A percentile compares a stretch with the other conserved stretches of the same genome.
Evolutionary conservation across 2,329 filamentous ascomycete genomes (phyloP).

Genomic region (Nigrospora sphaerica): DNA sequence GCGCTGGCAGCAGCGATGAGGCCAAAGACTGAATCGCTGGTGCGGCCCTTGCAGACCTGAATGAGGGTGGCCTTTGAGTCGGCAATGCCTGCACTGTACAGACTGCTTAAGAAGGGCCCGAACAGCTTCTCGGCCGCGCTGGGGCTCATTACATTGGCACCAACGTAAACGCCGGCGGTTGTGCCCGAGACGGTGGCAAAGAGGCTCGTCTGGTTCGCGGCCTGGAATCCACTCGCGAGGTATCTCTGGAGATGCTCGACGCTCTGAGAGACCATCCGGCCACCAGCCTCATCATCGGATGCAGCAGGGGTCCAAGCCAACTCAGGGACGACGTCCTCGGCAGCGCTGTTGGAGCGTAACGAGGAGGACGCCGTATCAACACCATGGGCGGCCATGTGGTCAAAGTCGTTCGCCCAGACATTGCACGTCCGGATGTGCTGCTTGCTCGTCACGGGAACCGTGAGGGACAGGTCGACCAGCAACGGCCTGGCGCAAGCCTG

Average conservation of each 20-base stretch:
- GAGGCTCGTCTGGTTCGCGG: constrained; percentile 2
- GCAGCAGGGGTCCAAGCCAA: constrained; percentile 4
- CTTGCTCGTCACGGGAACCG: not conserved
- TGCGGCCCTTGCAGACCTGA: not conserved
- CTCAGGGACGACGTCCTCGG: not conserved
- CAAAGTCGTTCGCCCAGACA: constrained; percentile 3
- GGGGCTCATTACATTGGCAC: constrained; percentile 1
- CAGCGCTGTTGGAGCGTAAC: not conserved
- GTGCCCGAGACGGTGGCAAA: constrained; percentile 4
- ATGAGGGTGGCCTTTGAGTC: not conserved
- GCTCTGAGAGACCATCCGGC: not conserved
- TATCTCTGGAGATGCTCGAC: constrained; percentile 4
- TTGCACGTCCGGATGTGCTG: constrained; percentile 6
- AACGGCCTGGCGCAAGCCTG: no score
- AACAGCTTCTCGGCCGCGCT: constrained; percentile 4
- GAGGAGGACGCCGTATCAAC: not conserved
- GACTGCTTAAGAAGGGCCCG: not conserved
- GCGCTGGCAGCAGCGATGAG: not conserved
- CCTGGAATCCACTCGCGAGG: not conserved
- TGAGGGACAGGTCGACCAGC: no score
- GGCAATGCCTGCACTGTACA: constrained; percentile 1
- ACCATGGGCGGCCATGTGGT: not conserved
- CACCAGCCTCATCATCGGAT: constrained; percentile 2
- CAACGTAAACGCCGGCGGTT: constrained; percentile 3
- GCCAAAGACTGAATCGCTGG: not conserved